Base-by-base conservation (phyloP, 2,329 filamentous ascomycete species). In the Karstenula rhodostoma region DNA sequence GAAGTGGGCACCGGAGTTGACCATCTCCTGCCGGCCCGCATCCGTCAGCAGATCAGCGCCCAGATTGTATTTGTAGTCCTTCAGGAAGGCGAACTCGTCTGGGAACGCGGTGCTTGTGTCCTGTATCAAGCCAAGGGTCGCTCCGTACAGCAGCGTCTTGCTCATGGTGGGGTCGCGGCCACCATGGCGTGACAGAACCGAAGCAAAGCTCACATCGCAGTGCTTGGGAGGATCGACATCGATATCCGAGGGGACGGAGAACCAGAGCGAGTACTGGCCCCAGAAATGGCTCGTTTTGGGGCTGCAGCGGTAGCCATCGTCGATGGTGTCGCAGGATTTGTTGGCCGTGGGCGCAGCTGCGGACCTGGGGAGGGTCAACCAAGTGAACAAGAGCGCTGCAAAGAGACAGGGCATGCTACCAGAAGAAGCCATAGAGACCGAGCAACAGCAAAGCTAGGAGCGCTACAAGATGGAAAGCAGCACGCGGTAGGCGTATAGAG, bases 181-280 rank as follows among this genome's bases (percentile, higher is more conserved):
- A 50, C 93, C 94, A 74, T 97, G 94, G 2, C 94, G 88, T 23
- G 92, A 93, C 50, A 97, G 84, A 25, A 94, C 82, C 71, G 94
- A 90, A 1, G 86, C 94, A 77, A 96, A 94, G 2, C 89, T 94
- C 67, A 94, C 80, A 13, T 85, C 80, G 78, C 94, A 97, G n/a
- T 82, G 83, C 0, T 81, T 67, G 0, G 93, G 93, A 0, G 90
- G 80, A 8, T 82, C 81, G 7, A 83, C 68, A 17, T 87, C 81
- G 53, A 92, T 86, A 2, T 86, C 81, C 1, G 90, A 93, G 7
- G 88, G 85, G 0, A 94, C 89, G 0, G 89, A 85, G 78, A 91
- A 97, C 79, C 88, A 96, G 1, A 93, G 92, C 19, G 92, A 90
- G 77, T 97, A 97, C 75, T 94, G 93, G 58, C 93, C 94, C 92